Base-by-base conservation (phyloP, 352 stramenopile species). In the Pythium plurisporium region DNA sequence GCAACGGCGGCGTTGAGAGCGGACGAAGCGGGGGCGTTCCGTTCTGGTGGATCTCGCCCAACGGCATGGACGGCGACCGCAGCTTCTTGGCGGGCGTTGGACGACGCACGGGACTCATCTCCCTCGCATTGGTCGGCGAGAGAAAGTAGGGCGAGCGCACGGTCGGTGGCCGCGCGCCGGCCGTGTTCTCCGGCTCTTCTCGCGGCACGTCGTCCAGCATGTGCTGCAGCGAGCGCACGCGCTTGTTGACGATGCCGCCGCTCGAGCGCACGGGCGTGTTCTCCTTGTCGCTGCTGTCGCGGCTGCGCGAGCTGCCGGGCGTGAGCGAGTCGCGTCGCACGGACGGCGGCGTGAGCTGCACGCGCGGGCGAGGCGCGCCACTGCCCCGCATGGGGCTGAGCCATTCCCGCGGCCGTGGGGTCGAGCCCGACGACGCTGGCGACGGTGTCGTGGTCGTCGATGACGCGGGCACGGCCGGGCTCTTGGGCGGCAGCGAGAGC, bases 181-280 rank as follows among this genome's bases (percentile, higher is more conserved):
- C 47, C 11, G 55, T 38, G 50, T 71, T 7, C 38, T 72, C 57
- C 8, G 55, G 64, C 33, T 75, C 70, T 50, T 72, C 70, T 3
- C 52, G 61, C 17, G 70, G 70, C 5, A 85, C 73, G 20, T 88
- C 76, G 19, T 93, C 81, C 20, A 93, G 73, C 63, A 93, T 86
- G 6, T 76, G 57, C 34, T 89, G 74, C n/a, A 93, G 64, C 33
- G 82, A 93, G 5, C 79, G 75, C 20, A 90, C 83, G n/a, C 80
- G 79, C 56, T 86, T 89, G 68, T 82, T 91, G 31, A 82, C 49
- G 29, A 67, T 63, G 4, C 68, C 65, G 11, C 55, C 27, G 34
- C 72, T 38, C 65, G 69, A 25, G 46, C 73, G 56, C 63, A 73
- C 7, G 50, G 67, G 27, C 56, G 66, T 66, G 53, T 53, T 54